Conservation (phyloP, 2,329 filamentous ascomycete genomes). For the Dactylellina leptospora region DNA sequence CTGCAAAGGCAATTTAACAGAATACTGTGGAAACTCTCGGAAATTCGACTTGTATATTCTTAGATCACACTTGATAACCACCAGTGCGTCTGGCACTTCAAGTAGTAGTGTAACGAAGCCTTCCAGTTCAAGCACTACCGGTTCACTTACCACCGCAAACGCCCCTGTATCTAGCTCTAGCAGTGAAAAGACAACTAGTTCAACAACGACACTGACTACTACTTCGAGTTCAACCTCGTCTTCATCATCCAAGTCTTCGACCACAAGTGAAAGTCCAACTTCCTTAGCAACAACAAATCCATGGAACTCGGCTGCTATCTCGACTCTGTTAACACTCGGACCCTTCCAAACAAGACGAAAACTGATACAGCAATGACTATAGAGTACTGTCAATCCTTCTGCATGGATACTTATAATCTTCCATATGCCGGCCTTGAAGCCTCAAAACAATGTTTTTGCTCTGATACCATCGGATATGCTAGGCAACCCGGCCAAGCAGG, state of each 20-base stretch:
- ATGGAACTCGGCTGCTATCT: conserved; percentile 29
- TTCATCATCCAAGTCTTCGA: conserved; percentile 1
- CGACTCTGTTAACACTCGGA: conserved; percentile 20
- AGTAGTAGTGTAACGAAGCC: conserved; percentile 18
- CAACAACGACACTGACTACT: conserved; percentile 2
- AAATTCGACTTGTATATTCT: conserved; percentile 36
- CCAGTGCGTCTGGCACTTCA: conserved; percentile 21
- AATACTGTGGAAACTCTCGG: conserved; percentile 50
- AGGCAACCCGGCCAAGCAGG: conserved; percentile 27
- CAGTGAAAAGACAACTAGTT: too few relatives aligned
- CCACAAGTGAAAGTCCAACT: not conserved
- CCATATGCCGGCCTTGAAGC: conserved; percentile 33
- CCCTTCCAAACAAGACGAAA: conserved; percentile 36
- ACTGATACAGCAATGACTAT: conserved; percentile 24
- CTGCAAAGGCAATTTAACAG: conserved; percentile 33
- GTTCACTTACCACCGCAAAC: not conserved
- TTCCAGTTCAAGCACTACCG: not conserved
- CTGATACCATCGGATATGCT: conserved; percentile 26
- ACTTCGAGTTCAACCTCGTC: not conserved
- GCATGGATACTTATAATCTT: conserved; percentile 32
- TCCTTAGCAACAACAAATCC: not conserved
- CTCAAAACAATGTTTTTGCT: conserved; percentile 34
- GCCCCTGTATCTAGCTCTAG: conserved; percentile 1
- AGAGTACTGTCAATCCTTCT: conserved; percentile 28
- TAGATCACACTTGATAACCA: conserved; percentile 7